These are phyloP conservation scores for Leccinum aurantiacum DNA, from an alignment of 768 basidiomycete genomes.

Conservation along the genomic window DNA sequence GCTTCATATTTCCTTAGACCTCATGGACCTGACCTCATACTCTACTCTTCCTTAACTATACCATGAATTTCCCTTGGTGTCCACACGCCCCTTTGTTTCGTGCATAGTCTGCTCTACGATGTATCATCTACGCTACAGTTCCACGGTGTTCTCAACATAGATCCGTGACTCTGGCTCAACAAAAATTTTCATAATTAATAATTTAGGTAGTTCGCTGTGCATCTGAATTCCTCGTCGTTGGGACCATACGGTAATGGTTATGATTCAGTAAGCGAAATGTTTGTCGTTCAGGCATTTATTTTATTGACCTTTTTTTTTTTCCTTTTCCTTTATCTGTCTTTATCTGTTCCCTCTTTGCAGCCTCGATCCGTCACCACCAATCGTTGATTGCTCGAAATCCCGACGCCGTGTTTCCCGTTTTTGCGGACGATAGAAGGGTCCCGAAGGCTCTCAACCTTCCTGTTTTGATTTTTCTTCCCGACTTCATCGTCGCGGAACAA, in stretches of 20 bases:
- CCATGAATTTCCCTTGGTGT: constrained; percentile 21
- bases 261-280: constrained; percentile 25
- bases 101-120: constrained; percentile 34
- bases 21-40: constrained; percentile 27
- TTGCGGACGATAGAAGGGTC: neutral
- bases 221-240: constrained; percentile 16
- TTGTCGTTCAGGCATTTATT: constrained; percentile 4
- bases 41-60: constrained; percentile 32
- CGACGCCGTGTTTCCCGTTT: neutral
- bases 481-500: constrained; percentile 1
- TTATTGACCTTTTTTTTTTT: constrained; percentile 15
- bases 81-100: constrained; percentile 18
- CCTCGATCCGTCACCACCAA: neutral
- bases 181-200: constrained; percentile 21
- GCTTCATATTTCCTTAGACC: constrained; percentile 20
- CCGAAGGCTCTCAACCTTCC: neutral
- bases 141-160: constrained; percentile 27
- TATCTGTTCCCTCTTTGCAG: constrained; percentile 7
- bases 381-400: neutral
- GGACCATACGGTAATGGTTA: neutral
- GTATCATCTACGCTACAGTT: constrained; percentile 28
- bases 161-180: constrained; percentile 24
- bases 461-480: constrained; percentile 1
- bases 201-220: constrained; percentile 27
- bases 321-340: neutral